phyloP scores from a whole-genome alignment of 1,284 basidiomycete genomes.

The Singerocomus inundabilis region DNA sequence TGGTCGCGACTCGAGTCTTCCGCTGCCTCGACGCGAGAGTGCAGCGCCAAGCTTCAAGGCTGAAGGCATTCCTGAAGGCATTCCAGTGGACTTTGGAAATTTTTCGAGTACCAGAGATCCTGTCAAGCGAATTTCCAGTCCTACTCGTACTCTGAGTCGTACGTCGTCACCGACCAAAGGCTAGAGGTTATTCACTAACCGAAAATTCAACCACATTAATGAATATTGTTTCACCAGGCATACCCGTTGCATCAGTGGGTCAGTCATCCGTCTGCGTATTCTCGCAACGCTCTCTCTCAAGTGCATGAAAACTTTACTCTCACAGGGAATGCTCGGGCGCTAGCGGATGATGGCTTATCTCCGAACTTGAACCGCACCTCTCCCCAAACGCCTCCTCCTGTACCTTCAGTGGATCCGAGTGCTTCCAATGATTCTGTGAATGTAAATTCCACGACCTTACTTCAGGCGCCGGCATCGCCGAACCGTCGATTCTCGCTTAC shows the following conservation, averaged over 20 bases:
- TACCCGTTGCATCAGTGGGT: conserved; percentile 80
- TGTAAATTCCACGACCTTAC: conserved; percentile 28
- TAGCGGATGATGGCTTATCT: conserved; percentile 67
- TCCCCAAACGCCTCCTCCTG: conserved; percentile 27
- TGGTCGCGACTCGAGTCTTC: conserved; percentile 70
- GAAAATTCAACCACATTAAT: conserved; percentile 25
- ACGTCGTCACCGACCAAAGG: conserved; percentile 39
- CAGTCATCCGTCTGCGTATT: conserved; percentile 28
- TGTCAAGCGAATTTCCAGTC: conserved; percentile 61
- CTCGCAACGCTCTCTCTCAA: conserved; percentile 13
- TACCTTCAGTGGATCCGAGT: conserved; percentile 32
- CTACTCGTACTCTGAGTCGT: conserved; percentile 77
- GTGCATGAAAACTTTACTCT: conserved; percentile 25
- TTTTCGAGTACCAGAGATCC: conserved; percentile 39
- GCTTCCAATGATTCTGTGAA: conserved; percentile 17
- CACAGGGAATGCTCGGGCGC: conserved; percentile 73
- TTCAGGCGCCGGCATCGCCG: conserved; percentile 43
- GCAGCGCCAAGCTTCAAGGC: conserved; percentile 39
- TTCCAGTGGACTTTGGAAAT: conserved; percentile 56
- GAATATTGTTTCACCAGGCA: conserved; percentile 48
- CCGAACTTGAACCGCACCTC: conserved; percentile 34
- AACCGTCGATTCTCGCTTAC: conserved; percentile 59
- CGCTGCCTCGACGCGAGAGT: conserved; percentile 58
- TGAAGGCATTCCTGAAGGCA: conserved; percentile 65
- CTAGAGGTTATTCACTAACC: conserved; percentile 30